phyloP scores from a whole-genome alignment of 495 filamentous ascomycete species.

The Hyaloscypha variabilis region DNA sequence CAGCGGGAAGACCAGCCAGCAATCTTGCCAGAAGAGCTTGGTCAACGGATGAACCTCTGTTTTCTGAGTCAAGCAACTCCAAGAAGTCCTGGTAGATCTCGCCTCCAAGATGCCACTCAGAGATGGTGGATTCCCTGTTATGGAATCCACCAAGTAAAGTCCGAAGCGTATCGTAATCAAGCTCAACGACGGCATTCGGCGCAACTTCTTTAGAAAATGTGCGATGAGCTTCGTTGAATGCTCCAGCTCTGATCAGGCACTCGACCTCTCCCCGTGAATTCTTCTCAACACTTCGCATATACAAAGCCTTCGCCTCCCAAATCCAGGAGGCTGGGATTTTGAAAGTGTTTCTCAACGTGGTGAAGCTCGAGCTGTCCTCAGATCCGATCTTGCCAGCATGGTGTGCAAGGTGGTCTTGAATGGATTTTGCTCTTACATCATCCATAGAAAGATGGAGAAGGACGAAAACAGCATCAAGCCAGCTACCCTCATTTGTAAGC shows the following conservation, averaged over 20 bases:
- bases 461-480: slow-evolving; percentile 71
- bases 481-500: slow-evolving; percentile 67
- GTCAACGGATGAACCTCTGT: slow-evolving; percentile 33
- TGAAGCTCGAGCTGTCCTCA: slow-evolving; percentile 56
- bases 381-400: slow-evolving; percentile 59
- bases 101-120: slow-evolving; percentile 75
- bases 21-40: slow-evolving; percentile 57
- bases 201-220: slow-evolving; percentile 79
- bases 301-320: slow-evolving; percentile 83
- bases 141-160: slow-evolving; percentile 70
- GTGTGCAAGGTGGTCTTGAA: slow-evolving; percentile 71
- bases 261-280: slow-evolving; percentile 69
- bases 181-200: slow-evolving; percentile 75
- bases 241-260: slow-evolving; percentile 73
- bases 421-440: slow-evolving; percentile 61
- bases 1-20: slow-evolving; percentile 62
- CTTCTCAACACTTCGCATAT: slow-evolving; percentile 67
- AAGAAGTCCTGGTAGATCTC: slow-evolving; percentile 84
- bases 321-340: slow-evolving; percentile 77
- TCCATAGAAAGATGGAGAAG: slow-evolving; percentile 73
- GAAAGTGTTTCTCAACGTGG: slow-evolving; percentile 58
- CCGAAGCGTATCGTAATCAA: slow-evolving; percentile 67
- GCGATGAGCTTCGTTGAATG: slow-evolving; percentile 79
- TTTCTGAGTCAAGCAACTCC: slow-evolving; percentile 45
- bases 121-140: slow-evolving; percentile 43